Conservation (phyloP, 1,139 yeast genomes). For the Blastobotrys petasosporus region DNA sequence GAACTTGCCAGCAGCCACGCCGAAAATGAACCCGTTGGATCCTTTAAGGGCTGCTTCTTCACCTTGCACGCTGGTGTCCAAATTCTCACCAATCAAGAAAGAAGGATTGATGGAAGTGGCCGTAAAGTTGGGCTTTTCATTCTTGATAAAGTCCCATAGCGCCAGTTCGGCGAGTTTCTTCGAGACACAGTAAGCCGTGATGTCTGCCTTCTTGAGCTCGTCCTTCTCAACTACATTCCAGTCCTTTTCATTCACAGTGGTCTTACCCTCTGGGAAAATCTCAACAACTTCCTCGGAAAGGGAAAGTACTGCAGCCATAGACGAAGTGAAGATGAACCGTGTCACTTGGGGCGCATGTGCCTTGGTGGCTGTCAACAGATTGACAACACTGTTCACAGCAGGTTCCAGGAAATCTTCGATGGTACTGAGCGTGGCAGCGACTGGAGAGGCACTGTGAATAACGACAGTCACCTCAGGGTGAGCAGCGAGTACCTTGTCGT, state of each 20-base stretch:
- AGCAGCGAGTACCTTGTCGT: constrained; percentile 48
- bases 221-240: constrained; percentile 1
- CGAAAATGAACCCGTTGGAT: too few species aligned
- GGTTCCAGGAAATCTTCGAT: constrained; percentile 39
- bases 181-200: constrained; percentile 11
- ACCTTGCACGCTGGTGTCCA: too few species aligned
- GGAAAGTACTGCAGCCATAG: constrained; percentile 20
- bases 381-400: constrained; percentile 47
- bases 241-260: constrained; percentile 2
- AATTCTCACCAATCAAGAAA: constrained; percentile 13
- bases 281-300: constrained; percentile 19
- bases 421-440: constrained; percentile 35
- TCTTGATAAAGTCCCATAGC: constrained; percentile 13
- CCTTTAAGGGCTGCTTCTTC: too few species aligned
- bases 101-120: constrained; percentile 44
- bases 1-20: too few species aligned
- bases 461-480: constrained; percentile 39
- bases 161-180: constrained; percentile 13
- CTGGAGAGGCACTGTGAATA: constrained; percentile 56
- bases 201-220: neutral
- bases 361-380: constrained; percentile 40
- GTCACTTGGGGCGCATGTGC: constrained; percentile 44
- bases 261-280: constrained; percentile 2
- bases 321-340: constrained; percentile 51
- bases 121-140: constrained; percentile 35